Percentiles rank a stretch among this genome's conserved stretches.
phyloP scores from a whole-genome alignment of 2,329 filamentous ascomycete genomes.

The Dichotomopilus funicola region DNA sequence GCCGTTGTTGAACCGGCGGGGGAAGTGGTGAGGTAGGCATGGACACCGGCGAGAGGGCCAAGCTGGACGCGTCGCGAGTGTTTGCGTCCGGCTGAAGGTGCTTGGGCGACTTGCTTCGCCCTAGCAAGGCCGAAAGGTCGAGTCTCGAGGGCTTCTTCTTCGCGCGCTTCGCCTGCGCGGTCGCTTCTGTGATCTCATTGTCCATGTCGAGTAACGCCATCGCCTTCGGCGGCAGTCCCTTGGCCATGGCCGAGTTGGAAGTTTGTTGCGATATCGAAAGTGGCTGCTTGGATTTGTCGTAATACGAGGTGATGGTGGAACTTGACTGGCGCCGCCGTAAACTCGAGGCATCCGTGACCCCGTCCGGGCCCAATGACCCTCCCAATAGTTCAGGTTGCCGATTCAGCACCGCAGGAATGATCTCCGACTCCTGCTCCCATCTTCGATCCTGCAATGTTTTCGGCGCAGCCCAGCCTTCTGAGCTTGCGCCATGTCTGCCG shows the following conservation, averaged over 20 bases:
- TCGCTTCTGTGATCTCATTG: conserved; percentile 24
- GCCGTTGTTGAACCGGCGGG: conserved; percentile 24
- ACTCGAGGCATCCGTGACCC: conserved; percentile 36
- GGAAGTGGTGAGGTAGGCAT: conserved; percentile 28
- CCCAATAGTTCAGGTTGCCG: conserved; percentile 18
- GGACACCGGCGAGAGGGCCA: conserved; percentile 40
- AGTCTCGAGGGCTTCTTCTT: conserved; percentile 42
- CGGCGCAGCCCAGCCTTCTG: conserved; percentile 20
- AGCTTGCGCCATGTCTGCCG: conserved; percentile 22
- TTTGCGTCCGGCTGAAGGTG: conserved; percentile 27
- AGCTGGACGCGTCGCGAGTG: conserved; percentile 31
- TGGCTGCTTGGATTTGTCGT: conserved; percentile 50
- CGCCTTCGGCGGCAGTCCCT: conserved; percentile 44
- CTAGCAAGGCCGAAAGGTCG: conserved; percentile 41
- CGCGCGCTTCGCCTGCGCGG: conserved; percentile 31
- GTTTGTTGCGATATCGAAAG: conserved; percentile 54
- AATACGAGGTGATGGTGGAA: conserved; percentile 51
- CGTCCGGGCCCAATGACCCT: conserved; percentile 23
- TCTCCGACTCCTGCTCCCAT: conserved; percentile 44
- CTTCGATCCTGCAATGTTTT: conserved; percentile 24
- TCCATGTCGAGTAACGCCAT: conserved; percentile 43
- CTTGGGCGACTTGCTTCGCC: conserved; percentile 27
- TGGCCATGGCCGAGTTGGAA: conserved; percentile 52
- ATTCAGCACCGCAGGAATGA: conserved; percentile 34
- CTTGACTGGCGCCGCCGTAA: conserved; percentile 45